Evolutionary conservation across 805 yeast species (phyloP), one percentile per base, ranked within the genome.

Genomic region (Jamesozyma lodderae): DNA sequence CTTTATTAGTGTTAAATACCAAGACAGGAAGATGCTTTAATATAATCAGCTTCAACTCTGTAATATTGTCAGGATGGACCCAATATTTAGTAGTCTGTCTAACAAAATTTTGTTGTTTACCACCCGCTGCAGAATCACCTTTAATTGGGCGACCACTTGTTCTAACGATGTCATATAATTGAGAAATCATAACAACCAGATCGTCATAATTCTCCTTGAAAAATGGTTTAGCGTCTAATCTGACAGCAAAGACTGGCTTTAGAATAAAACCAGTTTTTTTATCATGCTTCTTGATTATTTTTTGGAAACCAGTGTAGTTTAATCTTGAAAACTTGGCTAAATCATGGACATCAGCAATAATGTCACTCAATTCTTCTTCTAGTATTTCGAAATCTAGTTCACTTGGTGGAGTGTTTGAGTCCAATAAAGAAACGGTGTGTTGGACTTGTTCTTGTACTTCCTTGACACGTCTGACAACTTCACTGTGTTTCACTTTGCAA

Each of bases 61-160:
- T 92, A 59, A 92, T 87, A 61, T 92, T 90, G 63, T 92, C 97
- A 2, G 96, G 96, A 57, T 92, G 98, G 23, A 92, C 97, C 99
- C 99, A 92, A 65, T 92, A 92, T 59, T 92, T 92, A 6, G 98
- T 92, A 16, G 98, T 92, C 65, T 92, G 98, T 64, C 98, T 81
- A 33, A 92, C 97, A 55, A 92, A 92, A 67, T 92, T 92, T 63
- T 92, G 98, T 70, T 88, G 96, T 31, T 81, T 73, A 31, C 98
- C 98, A 55, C 98, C 98, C n/a, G 98, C 96, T 4, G 96, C 60
- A 4, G 95, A 79, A 64, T 92, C 98, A 46, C 97, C 97, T 53
- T 77, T 73, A 28, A 86, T 84, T 11, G 98, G 97, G 57, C 86
- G 83, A 51, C 98, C 98, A 51, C 95, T 75, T 1, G 97, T 92